These are phyloP conservation scores for Glaciozyma antarctica DNA, from an alignment of 768 basidiomycete genomes.

Conservation along the genomic window DNA sequence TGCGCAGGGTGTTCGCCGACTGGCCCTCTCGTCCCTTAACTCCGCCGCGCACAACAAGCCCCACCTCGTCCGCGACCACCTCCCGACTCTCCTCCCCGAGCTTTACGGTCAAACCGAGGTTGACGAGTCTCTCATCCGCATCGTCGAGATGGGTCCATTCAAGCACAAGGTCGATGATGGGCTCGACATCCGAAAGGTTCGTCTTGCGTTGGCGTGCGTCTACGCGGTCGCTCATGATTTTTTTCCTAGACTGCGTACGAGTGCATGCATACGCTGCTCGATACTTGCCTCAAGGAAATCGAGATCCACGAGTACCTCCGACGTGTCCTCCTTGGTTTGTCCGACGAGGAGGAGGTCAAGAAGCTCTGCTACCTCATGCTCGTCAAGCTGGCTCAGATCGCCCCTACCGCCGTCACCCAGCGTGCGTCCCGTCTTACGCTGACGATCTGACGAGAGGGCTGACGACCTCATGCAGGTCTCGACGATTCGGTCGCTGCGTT, in stretches of 20 bases:
- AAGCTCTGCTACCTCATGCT: slow-evolving; percentile 93
- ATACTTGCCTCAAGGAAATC: slow-evolving; percentile 78
- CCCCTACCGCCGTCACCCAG: slow-evolving; percentile 70
- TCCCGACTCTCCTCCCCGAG: slow-evolving; percentile 62
- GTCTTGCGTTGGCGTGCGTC: neutral
- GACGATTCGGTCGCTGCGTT: slow-evolving; percentile 75
- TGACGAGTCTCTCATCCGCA: slow-evolving; percentile 57
- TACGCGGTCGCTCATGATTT: neutral
- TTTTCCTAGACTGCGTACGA: slow-evolving; percentile 68
- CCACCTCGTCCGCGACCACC: slow-evolving; percentile 76
- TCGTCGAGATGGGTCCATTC: slow-evolving; percentile 96
- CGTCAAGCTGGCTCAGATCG: slow-evolving; percentile 76
- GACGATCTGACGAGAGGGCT: neutral
- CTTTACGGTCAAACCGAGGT: slow-evolving; percentile 69
- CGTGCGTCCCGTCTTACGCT: slow-evolving; percentile 38
- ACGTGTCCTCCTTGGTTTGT: slow-evolving; percentile 68
- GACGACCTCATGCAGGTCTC: slow-evolving; percentile 40
- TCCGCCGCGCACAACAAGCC: slow-evolving; percentile 93
- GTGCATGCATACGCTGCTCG: slow-evolving; percentile 88
- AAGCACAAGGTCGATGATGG: slow-evolving; percentile 95
- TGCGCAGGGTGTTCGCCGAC: slow-evolving; percentile 72
- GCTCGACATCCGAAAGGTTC: slow-evolving; percentile 71
- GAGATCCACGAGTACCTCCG: slow-evolving; percentile 77
- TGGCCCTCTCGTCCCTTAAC: slow-evolving; percentile 82
- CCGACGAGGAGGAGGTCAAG: slow-evolving; percentile 93